phyloP scores from a whole-genome alignment of 2,329 filamentous ascomycete species.

The Diaporthe citrichinensis region DNA sequence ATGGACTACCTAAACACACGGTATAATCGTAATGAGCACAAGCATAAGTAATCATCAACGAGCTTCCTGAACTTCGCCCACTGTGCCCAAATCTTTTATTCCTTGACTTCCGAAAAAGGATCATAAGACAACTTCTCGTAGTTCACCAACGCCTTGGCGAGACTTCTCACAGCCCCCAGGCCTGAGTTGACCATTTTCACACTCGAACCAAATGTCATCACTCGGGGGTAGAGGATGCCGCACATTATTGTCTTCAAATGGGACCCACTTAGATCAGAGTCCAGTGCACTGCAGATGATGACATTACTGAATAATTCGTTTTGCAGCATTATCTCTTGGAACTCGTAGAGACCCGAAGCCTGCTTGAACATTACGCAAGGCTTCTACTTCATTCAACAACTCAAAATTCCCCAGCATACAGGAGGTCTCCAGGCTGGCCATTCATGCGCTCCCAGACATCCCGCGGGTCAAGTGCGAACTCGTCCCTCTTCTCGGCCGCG shows the following conservation, averaged over 20 bases:
- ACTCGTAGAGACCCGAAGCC: too few relatives aligned
- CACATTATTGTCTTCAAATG: neutral
- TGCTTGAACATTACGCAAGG: neutral
- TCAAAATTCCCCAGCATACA: slow-evolving; percentile 61
- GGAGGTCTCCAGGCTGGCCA: slow-evolving; percentile 56
- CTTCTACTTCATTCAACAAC: neutral
- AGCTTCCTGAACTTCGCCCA: too few relatives aligned
- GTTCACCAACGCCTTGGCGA: neutral
- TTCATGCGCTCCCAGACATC: slow-evolving; percentile 63
- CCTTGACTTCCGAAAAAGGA: too few relatives aligned
- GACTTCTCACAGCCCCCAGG: neutral
- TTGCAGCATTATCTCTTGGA: neutral
- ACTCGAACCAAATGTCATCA: too few relatives aligned
- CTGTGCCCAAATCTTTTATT: neutral
- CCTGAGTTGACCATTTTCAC: neutral
- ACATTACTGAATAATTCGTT: neutral
- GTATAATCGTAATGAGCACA: neutral
- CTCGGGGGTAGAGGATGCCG: too few relatives aligned
- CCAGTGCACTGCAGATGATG: too few relatives aligned
- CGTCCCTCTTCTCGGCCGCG: slow-evolving; percentile 49
- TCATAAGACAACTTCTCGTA: too few relatives aligned
- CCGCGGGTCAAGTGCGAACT: slow-evolving; percentile 53
- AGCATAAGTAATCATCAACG: neutral
- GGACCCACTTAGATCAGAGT: too few relatives aligned
- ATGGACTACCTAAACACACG: neutral